Percentiles rank a stretch among this genome's conserved stretches.
Evolutionary conservation across 805 yeast genomes (phyloP).

Genomic region (Candida takata): DNA sequence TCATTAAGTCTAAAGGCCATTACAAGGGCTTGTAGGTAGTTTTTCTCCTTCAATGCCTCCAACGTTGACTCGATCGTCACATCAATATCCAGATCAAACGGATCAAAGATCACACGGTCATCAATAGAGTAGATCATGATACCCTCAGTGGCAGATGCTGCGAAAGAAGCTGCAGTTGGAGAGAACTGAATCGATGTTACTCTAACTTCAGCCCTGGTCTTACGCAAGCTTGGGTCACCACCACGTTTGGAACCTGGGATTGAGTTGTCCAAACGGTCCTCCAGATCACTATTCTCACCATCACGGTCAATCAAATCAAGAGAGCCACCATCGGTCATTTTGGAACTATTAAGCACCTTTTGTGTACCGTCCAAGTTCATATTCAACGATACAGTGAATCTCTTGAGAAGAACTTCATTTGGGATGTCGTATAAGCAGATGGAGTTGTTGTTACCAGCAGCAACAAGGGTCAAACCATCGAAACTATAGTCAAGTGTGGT

Average conservation of each 20-base stretch:
- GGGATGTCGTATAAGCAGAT: slow-evolving; percentile 87
- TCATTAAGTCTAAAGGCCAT: slow-evolving; percentile 95
- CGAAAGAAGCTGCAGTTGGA: slow-evolving; percentile 86
- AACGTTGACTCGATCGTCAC: slow-evolving; percentile 76
- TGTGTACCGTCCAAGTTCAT: slow-evolving; percentile 89
- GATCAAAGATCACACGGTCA: slow-evolving; percentile 73
- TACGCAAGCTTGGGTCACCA: slow-evolving; percentile 69
- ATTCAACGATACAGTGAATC: slow-evolving; percentile 80
- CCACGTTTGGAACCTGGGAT: slow-evolving; percentile 79
- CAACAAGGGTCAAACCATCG: slow-evolving; percentile 82
- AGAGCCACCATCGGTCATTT: slow-evolving; percentile 85
- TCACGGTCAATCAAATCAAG: slow-evolving; percentile 72
- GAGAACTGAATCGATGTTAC: slow-evolving; percentile 75
- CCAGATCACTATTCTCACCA: slow-evolving; percentile 82
- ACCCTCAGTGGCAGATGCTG: slow-evolving; percentile 95
- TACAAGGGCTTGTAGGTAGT: slow-evolving; percentile 68
- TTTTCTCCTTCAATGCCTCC: slow-evolving; percentile 47
- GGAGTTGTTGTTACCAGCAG: slow-evolving; percentile 90
- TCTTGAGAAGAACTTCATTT: slow-evolving; percentile 76
- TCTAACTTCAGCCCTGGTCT: slow-evolving; percentile 73
- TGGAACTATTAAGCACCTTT: slow-evolving; percentile 68
- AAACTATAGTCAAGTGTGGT: slow-evolving; percentile 77
- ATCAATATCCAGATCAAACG: slow-evolving; percentile 89
- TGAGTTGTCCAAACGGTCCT: slow-evolving; percentile 66
- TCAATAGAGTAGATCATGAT: slow-evolving; percentile 76